Evolutionary conservation across 2,329 filamentous ascomycete genomes (phyloP).

Genomic region (Raffaelea deltoideospora): DNA sequence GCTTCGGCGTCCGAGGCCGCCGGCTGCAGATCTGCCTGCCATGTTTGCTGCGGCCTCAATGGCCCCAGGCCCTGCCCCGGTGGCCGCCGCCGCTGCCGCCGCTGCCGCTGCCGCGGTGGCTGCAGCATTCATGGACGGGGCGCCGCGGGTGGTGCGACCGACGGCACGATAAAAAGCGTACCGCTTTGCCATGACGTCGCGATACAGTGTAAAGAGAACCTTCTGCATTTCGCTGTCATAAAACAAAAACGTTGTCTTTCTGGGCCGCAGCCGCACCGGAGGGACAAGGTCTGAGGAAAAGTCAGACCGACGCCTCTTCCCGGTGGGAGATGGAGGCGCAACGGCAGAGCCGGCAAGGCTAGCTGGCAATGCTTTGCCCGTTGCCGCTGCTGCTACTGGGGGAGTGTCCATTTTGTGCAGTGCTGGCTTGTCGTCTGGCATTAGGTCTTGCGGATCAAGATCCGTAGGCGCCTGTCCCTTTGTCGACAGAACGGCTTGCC

Average conservation of each 20-base stretch:
- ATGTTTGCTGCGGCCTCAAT: neutral
- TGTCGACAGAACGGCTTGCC: too few relatives aligned
- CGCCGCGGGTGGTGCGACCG: neutral
- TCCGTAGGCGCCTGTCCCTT: too few relatives aligned
- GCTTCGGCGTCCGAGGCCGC: neutral
- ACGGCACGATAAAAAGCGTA: slow-evolving; percentile 8
- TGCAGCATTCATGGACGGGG: neutral
- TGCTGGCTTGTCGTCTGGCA: too few relatives aligned
- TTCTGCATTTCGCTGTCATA: slow-evolving; percentile 7
- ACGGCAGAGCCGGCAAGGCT: too few relatives aligned
- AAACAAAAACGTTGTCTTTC: neutral
- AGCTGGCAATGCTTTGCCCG: too few relatives aligned
- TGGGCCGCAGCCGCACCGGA: slow-evolving; percentile 4
- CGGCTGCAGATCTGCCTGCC: neutral
- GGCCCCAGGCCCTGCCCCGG: neutral
- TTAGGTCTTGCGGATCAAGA: too few relatives aligned
- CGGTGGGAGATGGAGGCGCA: slow-evolving; percentile 14
- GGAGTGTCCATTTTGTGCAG: too few relatives aligned
- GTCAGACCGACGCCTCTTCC: slow-evolving; percentile 7
- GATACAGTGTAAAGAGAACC: slow-evolving; percentile 2
- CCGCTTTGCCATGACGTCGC: slow-evolving; percentile 7
- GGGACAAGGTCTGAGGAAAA: slow-evolving; percentile 8
- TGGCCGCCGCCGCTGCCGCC: neutral
- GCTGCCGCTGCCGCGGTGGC: neutral
- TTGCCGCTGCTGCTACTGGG: too few relatives aligned